Evolutionary conservation across 106 monocot species (phyloP).

Genomic region (Cymbidium sinense): DNA sequence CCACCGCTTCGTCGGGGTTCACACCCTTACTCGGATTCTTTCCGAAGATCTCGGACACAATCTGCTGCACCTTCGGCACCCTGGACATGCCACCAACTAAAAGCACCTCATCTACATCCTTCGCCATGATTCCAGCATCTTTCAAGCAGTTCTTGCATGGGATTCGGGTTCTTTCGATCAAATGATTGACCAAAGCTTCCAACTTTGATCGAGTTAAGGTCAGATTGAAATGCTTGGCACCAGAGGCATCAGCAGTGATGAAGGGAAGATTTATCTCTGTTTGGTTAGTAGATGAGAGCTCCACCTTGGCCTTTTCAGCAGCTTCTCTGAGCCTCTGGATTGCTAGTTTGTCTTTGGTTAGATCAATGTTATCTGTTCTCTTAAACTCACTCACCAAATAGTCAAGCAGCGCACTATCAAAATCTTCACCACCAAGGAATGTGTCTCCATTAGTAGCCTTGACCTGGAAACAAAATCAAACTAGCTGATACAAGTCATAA

Average conservation of each 20-base stretch:
- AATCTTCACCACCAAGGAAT: constrained; percentile 32
- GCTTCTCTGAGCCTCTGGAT: constrained; percentile 24
- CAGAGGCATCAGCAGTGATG: constrained; percentile 23
- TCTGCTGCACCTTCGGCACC: constrained; percentile 26
- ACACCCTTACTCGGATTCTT: constrained; percentile 19
- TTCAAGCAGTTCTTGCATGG: constrained; percentile 22
- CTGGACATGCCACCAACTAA: constrained; percentile 31
- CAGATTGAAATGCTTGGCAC: constrained; percentile 15
- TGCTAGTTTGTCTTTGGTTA: constrained; percentile 19
- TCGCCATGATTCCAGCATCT: constrained; percentile 12
- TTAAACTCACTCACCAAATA: constrained; percentile 24
- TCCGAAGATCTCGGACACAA: constrained; percentile 18
- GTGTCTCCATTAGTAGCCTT: constrained; percentile 34
- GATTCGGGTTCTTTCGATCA: constrained; percentile 18
- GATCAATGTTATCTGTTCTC: constrained; percentile 15
- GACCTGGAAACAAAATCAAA: constrained; percentile 12
- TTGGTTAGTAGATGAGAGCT: constrained; percentile 18
- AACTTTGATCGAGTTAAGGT: constrained; percentile 25
- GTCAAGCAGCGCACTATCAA: constrained; percentile 20
- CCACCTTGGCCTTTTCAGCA: constrained; percentile 27
- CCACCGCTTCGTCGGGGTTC: constrained; percentile 31
- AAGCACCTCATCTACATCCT: constrained; percentile 26
- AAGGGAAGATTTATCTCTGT: constrained; percentile 28
- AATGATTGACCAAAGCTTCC: constrained; percentile 14
- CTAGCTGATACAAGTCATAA: not conserved